Percentiles rank a stretch among this genome's conserved stretches.
These are phyloP conservation scores for Pestalotiopsis sp. DNA, from an alignment of 2,329 filamentous ascomycete genomes.

Conservation along the genomic window DNA sequence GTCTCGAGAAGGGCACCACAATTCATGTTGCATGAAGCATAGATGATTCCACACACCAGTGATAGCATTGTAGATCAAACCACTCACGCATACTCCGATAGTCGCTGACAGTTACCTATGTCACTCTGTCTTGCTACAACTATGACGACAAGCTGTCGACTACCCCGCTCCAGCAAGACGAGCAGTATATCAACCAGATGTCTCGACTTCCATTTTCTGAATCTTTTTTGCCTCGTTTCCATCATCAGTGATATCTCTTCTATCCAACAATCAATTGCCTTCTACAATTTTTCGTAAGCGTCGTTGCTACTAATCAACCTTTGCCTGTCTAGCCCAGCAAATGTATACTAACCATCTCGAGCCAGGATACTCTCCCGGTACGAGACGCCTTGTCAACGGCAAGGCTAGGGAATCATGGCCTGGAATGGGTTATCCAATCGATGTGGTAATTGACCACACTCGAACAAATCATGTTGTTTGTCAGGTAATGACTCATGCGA, in stretches of 20 bases:
- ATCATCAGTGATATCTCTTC: neutral
- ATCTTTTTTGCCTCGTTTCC: neutral
- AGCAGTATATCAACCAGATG: neutral
- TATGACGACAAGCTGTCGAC: slow-evolving; percentile 9
- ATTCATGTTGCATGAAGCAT: neutral
- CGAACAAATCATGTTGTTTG: slow-evolving; percentile 21
- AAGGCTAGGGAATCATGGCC: slow-evolving; percentile 14
- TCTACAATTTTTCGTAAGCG: slow-evolving; percentile 5
- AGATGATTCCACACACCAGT: neutral
- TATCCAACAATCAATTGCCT: neutral
- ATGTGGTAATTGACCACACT: slow-evolving; percentile 1
- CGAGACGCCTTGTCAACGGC: slow-evolving; percentile 12
- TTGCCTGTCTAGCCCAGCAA: neutral
- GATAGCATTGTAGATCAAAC: neutral
- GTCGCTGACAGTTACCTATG: neutral
- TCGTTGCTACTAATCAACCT: neutral
- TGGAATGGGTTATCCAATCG: slow-evolving; percentile 16
- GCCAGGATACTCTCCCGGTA: slow-evolving; percentile 11
- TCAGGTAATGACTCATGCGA: slow-evolving; percentile 36
- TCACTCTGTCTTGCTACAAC: neutral
- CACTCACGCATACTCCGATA: neutral
- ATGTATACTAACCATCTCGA: slow-evolving; percentile 6
- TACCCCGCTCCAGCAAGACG: slow-evolving; percentile 5
- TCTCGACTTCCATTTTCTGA: neutral
- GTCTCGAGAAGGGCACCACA: slow-evolving; percentile 2